phyloP scores from a whole-genome alignment of 495 filamentous ascomycete genomes.

The Tuber microsphaerosporum region DNA sequence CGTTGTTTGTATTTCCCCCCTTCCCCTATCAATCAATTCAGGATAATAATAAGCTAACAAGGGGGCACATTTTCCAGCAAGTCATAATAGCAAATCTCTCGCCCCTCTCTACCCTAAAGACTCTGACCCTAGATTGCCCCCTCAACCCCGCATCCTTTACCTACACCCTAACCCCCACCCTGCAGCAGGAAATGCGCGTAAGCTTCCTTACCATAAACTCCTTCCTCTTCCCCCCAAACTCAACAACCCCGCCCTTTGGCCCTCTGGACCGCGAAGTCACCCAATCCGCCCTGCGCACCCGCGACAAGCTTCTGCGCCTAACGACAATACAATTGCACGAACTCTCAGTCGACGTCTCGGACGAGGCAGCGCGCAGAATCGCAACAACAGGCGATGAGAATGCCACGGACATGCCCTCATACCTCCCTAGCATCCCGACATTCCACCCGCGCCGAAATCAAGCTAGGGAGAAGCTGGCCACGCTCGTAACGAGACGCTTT shows the following conservation, averaged over 20 bases:
- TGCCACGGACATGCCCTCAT: not conserved
- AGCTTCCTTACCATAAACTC: constrained; percentile 2
- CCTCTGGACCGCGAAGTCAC: not conserved
- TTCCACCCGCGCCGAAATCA: constrained; percentile 10
- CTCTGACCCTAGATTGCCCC: constrained; percentile 13
- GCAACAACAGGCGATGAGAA: not conserved
- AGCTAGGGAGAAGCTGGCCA: constrained; percentile 6
- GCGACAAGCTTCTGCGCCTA: constrained; percentile 6
- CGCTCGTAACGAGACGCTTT: not conserved
- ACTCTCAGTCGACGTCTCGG: constrained; percentile 6
- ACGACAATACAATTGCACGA: not conserved
- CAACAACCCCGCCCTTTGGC: not conserved
- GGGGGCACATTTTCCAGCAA: not conserved
- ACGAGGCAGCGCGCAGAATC: constrained; percentile 12
- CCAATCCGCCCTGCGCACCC: not conserved
- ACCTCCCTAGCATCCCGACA: not conserved
- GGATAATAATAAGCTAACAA: not conserved
- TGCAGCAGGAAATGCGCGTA: not conserved
- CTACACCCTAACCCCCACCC: not conserved
- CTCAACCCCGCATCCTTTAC: constrained; percentile 17
- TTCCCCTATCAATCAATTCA: not conserved
- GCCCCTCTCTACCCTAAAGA: constrained; percentile 7
- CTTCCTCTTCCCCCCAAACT: not conserved
- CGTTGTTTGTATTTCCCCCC: not conserved
- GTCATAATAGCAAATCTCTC: constrained; percentile 11